Base-by-base conservation (phyloP, 441 rosid species). In the Erysimum pusillum region DNA sequence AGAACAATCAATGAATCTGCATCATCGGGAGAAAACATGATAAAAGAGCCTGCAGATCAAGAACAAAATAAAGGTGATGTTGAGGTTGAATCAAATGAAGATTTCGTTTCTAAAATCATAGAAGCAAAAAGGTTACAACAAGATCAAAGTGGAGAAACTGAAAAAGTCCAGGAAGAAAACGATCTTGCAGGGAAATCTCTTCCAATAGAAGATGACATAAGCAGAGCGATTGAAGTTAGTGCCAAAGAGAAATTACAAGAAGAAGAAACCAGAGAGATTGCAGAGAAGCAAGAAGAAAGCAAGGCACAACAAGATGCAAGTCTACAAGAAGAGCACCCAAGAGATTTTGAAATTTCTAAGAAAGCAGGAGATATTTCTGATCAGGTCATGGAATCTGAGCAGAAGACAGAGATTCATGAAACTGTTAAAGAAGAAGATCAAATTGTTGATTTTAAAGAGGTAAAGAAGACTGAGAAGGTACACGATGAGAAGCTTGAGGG, bases 261-360 rank as follows among this genome's bases (percentile, higher is more conserved):
- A 32, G 69, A 46, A 46, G 63, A 75, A 59, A 18, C 53, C 2
- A 63, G 15, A 7, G 71, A 74, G 36, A 48, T 63, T 63, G 6
- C 45, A 77, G 67, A 36, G 39, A 57, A 69, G 13, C 51, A 46
- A 75, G 69, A 63, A 74, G 68, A 75, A 32, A 0, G 0, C 6
- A 2, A 81, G 54, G 12, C 34, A 58, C 73, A 65, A 58, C 13
- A 71, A 67, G 79, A 17, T 54, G 12, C 18, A 53, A 49, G 61
- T 42, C 51, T 49, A 51, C 70, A 62, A 80, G 71, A 71, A 64
- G 78, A 59, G 41, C 34, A 64, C 3, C 3, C 65, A 2, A 70
- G 12, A 18, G 76, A 74, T 61, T 60, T 53, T 72, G 77, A 75
- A 69, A 63, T n/a, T 9, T 57, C 67, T 22, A 7, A 59, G 31